A percentile compares a stretch with the other conserved stretches of the same genome.
These are phyloP conservation scores for Komagataella pastoris DNA, from an alignment of 805 yeast species.

Conservation along the genomic window DNA sequence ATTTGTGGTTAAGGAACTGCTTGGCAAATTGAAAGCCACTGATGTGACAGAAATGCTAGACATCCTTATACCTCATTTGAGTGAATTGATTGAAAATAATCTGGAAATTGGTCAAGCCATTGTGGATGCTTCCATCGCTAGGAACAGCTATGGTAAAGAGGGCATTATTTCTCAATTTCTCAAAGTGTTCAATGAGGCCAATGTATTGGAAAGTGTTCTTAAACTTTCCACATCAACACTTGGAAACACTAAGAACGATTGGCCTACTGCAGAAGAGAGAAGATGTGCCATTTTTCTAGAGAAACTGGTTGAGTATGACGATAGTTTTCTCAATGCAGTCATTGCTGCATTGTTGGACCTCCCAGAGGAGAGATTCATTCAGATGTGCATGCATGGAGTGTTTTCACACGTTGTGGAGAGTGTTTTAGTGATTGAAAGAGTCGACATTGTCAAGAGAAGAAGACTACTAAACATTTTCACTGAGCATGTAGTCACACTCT, in stretches of 20 bases:
- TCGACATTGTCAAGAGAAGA: constrained; percentile 36
- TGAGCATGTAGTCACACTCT: constrained; percentile 37
- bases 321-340: constrained; percentile 39
- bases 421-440: constrained; percentile 34
- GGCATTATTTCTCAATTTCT: constrained; percentile 39
- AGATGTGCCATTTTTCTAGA: constrained; percentile 67
- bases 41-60: constrained; percentile 55
- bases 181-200: constrained; percentile 26
- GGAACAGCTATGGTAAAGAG: constrained; percentile 44
- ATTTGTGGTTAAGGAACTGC: constrained; percentile 59
- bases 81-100: constrained; percentile 48
- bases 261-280: constrained; percentile 89
- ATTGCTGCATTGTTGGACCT: constrained; percentile 48
- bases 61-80: constrained; percentile 51
- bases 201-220: constrained; percentile 55
- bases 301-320: constrained; percentile 57
- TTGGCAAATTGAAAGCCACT: constrained; percentile 47
- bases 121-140: constrained; percentile 48
- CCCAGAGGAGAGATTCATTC: constrained; percentile 46
- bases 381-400: constrained; percentile 81
- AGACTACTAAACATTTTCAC: constrained; percentile 57
- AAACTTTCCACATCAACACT: constrained; percentile 57
- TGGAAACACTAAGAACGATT: constrained; percentile 73
- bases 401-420: constrained; percentile 81
- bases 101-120: constrained; percentile 56